A percentile compares a stretch with the other conserved stretches of the same genome.
These are phyloP conservation scores for Dictyostelium firmibasis DNA, from an alignment of 78 protist species.

Conservation along the genomic window DNA sequence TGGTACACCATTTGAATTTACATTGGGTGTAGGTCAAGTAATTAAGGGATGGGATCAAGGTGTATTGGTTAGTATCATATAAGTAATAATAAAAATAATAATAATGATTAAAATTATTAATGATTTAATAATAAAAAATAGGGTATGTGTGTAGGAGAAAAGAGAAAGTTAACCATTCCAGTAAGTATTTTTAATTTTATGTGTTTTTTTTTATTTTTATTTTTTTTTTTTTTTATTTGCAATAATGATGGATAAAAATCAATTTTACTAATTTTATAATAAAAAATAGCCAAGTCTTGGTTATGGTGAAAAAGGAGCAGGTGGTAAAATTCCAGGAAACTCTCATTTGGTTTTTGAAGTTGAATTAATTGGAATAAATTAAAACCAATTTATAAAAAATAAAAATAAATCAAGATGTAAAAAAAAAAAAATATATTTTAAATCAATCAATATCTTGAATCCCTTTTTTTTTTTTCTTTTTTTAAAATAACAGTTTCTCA, in stretches of 20 bases:
- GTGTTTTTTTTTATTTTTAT: neutral
- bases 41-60: conserved; percentile 91
- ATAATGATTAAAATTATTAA: no score
- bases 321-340: conserved; percentile 76
- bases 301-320: conserved; percentile 84
- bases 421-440: neutral
- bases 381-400: neutral
- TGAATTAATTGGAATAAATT: conserved; percentile 73
- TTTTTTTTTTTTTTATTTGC: neutral
- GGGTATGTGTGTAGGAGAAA: conserved; percentile 87
- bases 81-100: no score
- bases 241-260: no score
- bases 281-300: conserved; percentile 17
- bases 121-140: neutral
- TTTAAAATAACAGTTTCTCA: neutral
- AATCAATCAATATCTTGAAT: no score
- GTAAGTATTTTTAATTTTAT: conserved; percentile 8
- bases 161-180: conserved; percentile 83
- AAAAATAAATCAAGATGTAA: neutral
- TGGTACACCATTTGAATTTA: conserved; percentile 81
- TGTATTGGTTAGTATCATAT: neutral
- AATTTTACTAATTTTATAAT: neutral
- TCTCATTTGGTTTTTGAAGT: conserved; percentile 75
- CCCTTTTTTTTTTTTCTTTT: neutral
- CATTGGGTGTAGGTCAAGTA: conserved; percentile 73